Conservation (phyloP, 176 grass and related monocot species). For the Puccinellia tenuiflora region DNA sequence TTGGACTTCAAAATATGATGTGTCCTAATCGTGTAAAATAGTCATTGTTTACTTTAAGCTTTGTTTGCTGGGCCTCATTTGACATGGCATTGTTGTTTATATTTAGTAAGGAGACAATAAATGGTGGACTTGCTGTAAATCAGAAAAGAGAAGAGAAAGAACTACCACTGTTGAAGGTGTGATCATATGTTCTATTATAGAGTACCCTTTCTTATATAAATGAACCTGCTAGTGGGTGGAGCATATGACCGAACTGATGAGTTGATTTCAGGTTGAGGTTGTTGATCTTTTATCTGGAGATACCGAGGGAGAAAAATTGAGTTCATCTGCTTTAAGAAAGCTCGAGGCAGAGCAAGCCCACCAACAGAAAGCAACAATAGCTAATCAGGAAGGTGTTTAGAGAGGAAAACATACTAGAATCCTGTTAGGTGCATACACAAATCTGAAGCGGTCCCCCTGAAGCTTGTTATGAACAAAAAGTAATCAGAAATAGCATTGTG, state of each 20-base stretch:
- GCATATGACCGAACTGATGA: not conserved
- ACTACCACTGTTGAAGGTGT: conserved; percentile 47
- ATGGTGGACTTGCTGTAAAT: conserved; percentile 51
- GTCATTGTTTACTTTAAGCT: not conserved
- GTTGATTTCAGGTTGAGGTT: conserved; percentile 52
- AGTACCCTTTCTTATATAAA: not conserved
- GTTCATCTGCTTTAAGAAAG: conserved; percentile 59
- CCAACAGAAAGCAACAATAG: conserved; percentile 6
- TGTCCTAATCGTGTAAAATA: not conserved
- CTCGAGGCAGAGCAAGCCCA: conserved; percentile 35
- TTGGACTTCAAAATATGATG: not conserved
- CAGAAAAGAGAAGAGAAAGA: conserved; percentile 57
- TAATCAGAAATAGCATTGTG: not conserved
- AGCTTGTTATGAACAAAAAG: not conserved
- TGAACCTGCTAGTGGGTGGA: not conserved
- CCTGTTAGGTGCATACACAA: conserved; percentile 8
- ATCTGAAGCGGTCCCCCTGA: not conserved
- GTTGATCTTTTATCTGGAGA: conserved; percentile 60
- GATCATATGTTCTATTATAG: not conserved
- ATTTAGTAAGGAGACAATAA: conserved; percentile 55
- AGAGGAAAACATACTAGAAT: not conserved
- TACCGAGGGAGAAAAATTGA: conserved; percentile 38
- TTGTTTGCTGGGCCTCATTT: conserved; percentile 3
- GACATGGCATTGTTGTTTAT: conserved; percentile 14
- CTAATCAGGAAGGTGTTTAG: conserved; percentile 15